Conservation (phyloP, 2,329 filamentous ascomycete species). For the Dryadomyces sulphureus region DNA sequence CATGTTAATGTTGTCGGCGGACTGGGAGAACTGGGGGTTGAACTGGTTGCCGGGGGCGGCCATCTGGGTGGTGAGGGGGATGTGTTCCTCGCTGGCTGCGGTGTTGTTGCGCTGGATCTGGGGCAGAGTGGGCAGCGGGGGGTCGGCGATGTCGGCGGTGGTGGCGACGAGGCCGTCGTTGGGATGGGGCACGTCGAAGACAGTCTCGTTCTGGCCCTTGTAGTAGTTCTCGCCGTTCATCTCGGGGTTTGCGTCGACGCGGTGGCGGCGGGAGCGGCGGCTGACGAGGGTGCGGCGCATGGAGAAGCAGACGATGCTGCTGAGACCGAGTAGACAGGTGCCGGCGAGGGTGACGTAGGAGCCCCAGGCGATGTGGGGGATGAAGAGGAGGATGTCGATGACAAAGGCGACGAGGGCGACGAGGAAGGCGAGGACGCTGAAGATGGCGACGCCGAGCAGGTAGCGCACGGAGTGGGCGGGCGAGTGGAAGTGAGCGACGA, state of each 20-base stretch:
- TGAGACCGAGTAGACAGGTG: conserved; percentile 69
- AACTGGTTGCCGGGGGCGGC: conserved; percentile 43
- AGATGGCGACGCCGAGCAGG: conserved; percentile 69
- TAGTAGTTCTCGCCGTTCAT: conserved; percentile 96
- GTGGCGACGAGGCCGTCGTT: conserved; percentile 20
- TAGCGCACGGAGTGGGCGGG: conserved; percentile 85
- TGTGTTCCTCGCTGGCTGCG: conserved; percentile 50
- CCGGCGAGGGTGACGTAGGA: conserved; percentile 86
- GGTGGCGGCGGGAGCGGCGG: conserved; percentile 81
- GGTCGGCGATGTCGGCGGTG: not conserved
- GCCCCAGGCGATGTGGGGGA: conserved; percentile 87
- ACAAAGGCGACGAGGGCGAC: conserved; percentile 72
- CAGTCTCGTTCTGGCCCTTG: conserved; percentile 45
- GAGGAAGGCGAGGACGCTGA: conserved; percentile 73
- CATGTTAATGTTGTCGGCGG: conserved; percentile 14
- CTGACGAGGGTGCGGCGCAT: conserved; percentile 89
- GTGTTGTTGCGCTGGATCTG: conserved; percentile 48
- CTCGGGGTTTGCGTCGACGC: conserved; percentile 85
- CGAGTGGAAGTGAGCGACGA: conserved; percentile 70
- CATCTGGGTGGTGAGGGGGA: conserved; percentile 54
- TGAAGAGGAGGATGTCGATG: conserved; percentile 85
- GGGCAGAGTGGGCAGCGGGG: conserved; percentile 38
- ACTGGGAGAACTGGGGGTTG: not conserved
- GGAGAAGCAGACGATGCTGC: conserved; percentile 76
- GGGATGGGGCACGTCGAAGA: conserved; percentile 22